These are phyloP conservation scores for Rosa multiflora DNA, from an alignment of 306 rosid species.

Conservation along the genomic window DNA sequence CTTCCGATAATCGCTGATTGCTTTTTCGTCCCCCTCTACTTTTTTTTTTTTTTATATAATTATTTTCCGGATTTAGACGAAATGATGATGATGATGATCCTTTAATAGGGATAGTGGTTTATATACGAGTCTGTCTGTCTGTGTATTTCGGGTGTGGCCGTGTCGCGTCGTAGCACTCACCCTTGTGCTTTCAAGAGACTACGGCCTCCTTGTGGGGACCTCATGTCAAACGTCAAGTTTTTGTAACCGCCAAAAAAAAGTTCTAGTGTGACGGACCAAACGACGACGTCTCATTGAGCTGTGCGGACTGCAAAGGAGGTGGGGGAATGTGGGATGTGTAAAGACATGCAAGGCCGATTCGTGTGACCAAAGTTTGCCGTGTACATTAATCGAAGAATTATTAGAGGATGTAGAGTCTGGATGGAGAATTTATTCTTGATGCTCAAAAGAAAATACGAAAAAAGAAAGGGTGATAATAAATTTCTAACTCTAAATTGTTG, in stretches of 20 bases:
- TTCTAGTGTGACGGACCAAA: not conserved
- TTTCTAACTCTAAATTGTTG: too few species aligned
- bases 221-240: not conserved
- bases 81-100: not conserved
- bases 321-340: too few species aligned
- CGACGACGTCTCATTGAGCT: not conserved
- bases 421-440: too few species aligned
- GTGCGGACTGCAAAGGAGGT: too few species aligned
- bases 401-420: too few species aligned
- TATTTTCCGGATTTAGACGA: not conserved
- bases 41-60: not conserved
- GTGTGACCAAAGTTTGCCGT: too few species aligned
- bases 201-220: not conserved
- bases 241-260: not conserved
- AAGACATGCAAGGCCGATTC: too few species aligned
- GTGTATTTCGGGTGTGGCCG: not conserved
- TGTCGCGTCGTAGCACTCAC: not conserved
- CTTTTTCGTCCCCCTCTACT: too few species aligned
- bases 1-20: not conserved
- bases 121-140: not conserved
- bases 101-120: not conserved
- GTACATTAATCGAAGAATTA: too few species aligned
- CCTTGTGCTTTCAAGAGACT: not conserved
- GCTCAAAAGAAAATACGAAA: too few species aligned
- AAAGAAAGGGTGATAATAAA: too few species aligned